These are phyloP conservation scores for Puccinia coronata DNA, from an alignment of 1,284 basidiomycete species.

Conservation along the genomic window DNA sequence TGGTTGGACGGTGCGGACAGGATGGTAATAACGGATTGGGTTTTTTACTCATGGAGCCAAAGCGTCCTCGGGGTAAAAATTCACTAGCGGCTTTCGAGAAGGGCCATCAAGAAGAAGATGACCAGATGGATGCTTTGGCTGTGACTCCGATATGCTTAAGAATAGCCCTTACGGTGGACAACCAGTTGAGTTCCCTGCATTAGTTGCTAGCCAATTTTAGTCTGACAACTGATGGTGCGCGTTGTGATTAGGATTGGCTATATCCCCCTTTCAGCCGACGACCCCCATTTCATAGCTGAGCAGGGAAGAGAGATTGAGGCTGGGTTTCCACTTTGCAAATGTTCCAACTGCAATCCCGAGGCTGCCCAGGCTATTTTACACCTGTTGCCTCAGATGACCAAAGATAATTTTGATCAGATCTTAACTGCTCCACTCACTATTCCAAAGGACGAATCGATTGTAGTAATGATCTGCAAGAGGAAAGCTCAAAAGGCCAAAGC, in stretches of 20 bases:
- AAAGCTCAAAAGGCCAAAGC: not conserved
- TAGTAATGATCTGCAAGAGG: too few species aligned
- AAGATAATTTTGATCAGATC: not conserved
- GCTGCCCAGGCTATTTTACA: not conserved
- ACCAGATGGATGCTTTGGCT: slow-evolving; percentile 4
- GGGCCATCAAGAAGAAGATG: not conserved
- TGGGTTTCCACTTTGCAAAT: not conserved
- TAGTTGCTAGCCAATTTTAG: too few species aligned
- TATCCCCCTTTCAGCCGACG: not conserved
- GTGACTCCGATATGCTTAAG: not conserved
- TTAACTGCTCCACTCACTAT: not conserved
- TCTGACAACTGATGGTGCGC: too few species aligned
- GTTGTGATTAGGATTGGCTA: not conserved
- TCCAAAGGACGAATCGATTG: not conserved
- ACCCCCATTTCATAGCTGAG: not conserved
- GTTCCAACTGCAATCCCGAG: not conserved
- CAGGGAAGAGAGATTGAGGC: not conserved
- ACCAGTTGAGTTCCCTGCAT: too few species aligned
- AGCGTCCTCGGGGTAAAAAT: not conserved
- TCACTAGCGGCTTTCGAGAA: not conserved
- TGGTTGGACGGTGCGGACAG: too few species aligned
- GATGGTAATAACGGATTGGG: not conserved
- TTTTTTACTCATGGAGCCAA: not conserved
- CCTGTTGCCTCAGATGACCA: not conserved
- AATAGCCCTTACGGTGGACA: not conserved